Base-by-base conservation (phyloP, 2,329 filamentous ascomycete species). In the Talaromyces sp. region DNA sequence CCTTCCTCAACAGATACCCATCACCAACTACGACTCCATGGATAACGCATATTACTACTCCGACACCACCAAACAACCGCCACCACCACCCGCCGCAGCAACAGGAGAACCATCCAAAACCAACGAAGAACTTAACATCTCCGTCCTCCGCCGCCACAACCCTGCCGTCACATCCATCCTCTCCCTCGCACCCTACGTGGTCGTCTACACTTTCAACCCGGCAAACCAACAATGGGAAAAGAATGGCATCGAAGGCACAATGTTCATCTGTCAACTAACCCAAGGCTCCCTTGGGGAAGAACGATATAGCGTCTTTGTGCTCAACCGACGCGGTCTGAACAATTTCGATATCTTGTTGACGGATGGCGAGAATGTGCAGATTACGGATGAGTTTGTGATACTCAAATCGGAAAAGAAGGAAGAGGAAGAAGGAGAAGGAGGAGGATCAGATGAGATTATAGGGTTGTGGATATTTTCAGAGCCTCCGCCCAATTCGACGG, bases 111-210 rank as follows among this genome's bases (percentile, higher is more conserved):
- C 77, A 33, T 81, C 82, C 49, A 81, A 82, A 62, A 76, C 89
- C 68, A 95, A 93, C 77, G 90, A 90, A 63, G 90, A 96, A 70
- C 88, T 98, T 73, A 98, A 98, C 81, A 84, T 96, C 69, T 84
- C 87, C 58, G 94, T 97, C 45, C 84, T 98, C 41, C 88, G 86
- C 66, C 90, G 92, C 70, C 91, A 97, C 80, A 86, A 92, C 66
- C 90, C 92, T 37, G 85, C 86, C 65, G 87, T 97, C 69, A 82
- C 83, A 66, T 81, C 84, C 61, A 92, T 97, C 73, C 83, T 92
- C 68, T 89, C 90, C 68, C 90, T 95, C 70, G 92, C 92, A 6
- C 89, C 91, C 37, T 96, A 94, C 72, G 90, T 91, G 31, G 91
- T 95, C 41, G 85, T 97, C 69, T 98, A 97, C 82, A 86, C 85